Evolutionary conservation across 805 yeast species (phyloP).

Genomic region (Metschnikowia lachancei): DNA sequence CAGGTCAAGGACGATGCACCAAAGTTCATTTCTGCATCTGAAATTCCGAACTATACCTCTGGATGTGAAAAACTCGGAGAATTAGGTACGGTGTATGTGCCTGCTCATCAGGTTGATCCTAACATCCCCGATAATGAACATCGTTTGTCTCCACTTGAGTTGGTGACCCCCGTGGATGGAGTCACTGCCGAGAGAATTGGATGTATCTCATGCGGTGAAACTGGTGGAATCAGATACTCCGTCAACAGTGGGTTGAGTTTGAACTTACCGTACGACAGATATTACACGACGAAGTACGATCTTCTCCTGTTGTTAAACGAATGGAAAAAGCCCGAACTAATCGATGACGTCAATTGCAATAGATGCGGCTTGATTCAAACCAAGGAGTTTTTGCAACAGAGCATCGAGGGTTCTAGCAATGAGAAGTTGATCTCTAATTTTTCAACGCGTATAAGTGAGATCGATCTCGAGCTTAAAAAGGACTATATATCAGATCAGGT

Average conservation of each 20-base stretch:
- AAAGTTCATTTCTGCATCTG: conserved; percentile 23
- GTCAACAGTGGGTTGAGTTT: conserved; percentile 72
- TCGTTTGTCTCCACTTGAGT: conserved; percentile 50
- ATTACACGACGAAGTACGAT: conserved; percentile 31
- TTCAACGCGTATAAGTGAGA: conserved; percentile 27
- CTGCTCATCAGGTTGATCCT: conserved; percentile 76
- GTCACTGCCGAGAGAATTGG: conserved; percentile 85
- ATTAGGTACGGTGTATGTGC: conserved; percentile 66
- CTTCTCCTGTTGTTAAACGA: conserved; percentile 56
- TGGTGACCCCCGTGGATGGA: conserved; percentile 91
- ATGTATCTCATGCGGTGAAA: conserved; percentile 87
- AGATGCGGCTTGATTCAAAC: conserved; percentile 78
- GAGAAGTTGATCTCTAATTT: conserved; percentile 32
- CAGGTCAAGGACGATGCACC: conserved; percentile 18
- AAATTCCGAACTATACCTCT: conserved; percentile 28
- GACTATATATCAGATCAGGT: conserved; percentile 78
- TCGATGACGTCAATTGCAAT: conserved; percentile 92
- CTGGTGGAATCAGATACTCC: conserved; percentile 85
- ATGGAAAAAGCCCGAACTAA: conserved; percentile 78
- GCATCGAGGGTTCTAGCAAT: conserved; percentile 40
- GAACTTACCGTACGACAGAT: conserved; percentile 55
- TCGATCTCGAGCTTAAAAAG: conserved; percentile 50
- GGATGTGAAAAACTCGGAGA: conserved; percentile 50
- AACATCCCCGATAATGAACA: conserved; percentile 45
- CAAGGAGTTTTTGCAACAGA: conserved; percentile 45